Evolutionary conservation across 768 basidiomycete genomes (phyloP).

Genomic region (Russula lepida): DNA sequence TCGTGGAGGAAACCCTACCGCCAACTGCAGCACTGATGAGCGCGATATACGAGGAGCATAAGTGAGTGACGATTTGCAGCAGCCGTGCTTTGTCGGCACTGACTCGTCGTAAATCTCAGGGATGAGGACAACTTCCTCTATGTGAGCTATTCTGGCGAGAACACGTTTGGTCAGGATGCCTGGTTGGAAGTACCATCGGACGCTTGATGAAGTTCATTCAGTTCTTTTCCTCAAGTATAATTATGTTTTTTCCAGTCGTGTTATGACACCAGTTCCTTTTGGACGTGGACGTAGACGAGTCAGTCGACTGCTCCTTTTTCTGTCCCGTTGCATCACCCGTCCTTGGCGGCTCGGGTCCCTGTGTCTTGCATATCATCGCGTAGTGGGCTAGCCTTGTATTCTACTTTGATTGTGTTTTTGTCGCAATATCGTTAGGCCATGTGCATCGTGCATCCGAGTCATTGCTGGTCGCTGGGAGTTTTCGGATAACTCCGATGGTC

Average conservation of each 20-base stretch:
- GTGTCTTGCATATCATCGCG: constrained; percentile 18
- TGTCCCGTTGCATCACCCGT: neutral
- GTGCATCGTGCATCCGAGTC: neutral
- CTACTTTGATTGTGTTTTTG: constrained; percentile 14
- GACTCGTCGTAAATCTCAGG: constrained; percentile 36
- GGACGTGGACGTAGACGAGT: constrained; percentile 12
- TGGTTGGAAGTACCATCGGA: constrained; percentile 21
- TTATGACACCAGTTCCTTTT: constrained; percentile 4
- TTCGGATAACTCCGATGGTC: neutral
- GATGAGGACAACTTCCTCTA: constrained; percentile 99
- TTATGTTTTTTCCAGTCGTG: constrained; percentile 11
- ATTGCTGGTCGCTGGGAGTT: neutral
- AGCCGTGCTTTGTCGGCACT: neutral
- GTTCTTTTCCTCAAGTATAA: constrained; percentile 7
- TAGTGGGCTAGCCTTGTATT: constrained; percentile 17
- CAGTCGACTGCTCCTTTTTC: neutral
- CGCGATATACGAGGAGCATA: constrained; percentile 99
- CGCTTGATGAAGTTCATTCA: constrained; percentile 13
- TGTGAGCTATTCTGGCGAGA: constrained; percentile 97
- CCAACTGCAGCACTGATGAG: constrained; percentile 98
- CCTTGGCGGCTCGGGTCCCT: constrained; percentile 3
- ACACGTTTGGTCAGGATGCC: constrained; percentile 63
- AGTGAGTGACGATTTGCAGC: constrained; percentile 39
- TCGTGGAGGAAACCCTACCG: constrained; percentile 96
- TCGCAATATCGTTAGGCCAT: neutral